phyloP scores from a whole-genome alignment of 2,329 filamentous ascomycete genomes.

The Xylaria sp. region DNA sequence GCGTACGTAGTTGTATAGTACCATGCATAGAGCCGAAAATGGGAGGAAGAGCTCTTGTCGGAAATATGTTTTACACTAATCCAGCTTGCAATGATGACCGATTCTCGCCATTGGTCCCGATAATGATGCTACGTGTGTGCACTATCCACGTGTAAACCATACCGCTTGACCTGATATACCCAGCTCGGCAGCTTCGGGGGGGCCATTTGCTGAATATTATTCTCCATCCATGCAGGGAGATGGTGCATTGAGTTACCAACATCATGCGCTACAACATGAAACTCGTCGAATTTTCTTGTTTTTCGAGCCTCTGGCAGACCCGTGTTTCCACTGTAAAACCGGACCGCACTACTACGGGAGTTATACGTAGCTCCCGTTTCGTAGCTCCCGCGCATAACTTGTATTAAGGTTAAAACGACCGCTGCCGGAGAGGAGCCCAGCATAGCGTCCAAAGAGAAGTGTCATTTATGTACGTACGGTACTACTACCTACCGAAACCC shows the following conservation, averaged over 20 bases:
- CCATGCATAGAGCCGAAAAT: not conserved
- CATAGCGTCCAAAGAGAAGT: not conserved
- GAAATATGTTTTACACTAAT: no score
- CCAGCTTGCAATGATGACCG: not conserved
- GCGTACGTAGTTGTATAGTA: not conserved
- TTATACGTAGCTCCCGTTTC: slow-evolving; percentile 13
- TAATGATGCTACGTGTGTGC: no score
- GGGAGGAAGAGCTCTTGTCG: not conserved
- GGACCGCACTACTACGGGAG: not conserved
- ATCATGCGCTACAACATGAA: slow-evolving; percentile 1
- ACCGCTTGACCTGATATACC: not conserved
- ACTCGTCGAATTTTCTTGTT: not conserved
- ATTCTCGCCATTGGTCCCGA: no score
- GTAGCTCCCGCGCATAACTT: slow-evolving; percentile 6
- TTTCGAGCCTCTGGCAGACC: not conserved
- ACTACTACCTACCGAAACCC: not conserved
- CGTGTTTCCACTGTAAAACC: not conserved
- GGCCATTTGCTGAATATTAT: not conserved
- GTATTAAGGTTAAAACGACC: slow-evolving; percentile 1
- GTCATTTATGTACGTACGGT: not conserved
- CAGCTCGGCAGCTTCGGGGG: no score
- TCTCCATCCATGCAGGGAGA: not conserved
- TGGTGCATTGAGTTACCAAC: not conserved
- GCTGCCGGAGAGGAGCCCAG: not conserved
- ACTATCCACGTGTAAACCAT: not conserved